A percentile compares a stretch with the other conserved stretches of the same genome.
phyloP scores from a whole-genome alignment of 1,284 basidiomycete species.

The Porogramme epimiltina region DNA sequence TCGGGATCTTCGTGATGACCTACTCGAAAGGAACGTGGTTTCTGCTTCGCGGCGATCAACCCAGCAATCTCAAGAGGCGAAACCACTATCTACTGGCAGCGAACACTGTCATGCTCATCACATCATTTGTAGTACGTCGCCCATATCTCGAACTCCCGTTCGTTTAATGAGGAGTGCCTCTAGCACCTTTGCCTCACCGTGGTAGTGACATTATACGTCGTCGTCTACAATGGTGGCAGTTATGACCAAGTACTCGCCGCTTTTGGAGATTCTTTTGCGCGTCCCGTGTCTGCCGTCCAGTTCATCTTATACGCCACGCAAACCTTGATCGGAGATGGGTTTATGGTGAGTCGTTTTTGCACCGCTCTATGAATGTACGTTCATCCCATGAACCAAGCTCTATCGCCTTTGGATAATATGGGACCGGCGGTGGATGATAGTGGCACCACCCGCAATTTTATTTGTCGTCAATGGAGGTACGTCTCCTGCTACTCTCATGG shows the following conservation, averaged over 20 bases:
- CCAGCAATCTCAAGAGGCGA: background rate
- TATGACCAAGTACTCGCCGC: background rate
- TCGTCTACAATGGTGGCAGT: background rate
- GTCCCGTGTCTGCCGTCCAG: background rate
- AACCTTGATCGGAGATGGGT: slow-evolving; percentile 7
- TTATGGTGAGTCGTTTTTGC: slow-evolving; percentile 1
- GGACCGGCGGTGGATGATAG: background rate
- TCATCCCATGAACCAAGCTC: background rate
- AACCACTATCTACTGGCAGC: slow-evolving; percentile 1
- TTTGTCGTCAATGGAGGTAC: background rate
- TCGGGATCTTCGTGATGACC: background rate
- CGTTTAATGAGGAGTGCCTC: background rate
- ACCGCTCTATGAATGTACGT: background rate
- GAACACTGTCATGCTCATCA: slow-evolving; percentile 5
- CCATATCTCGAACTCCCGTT: too few species aligned
- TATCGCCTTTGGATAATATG: background rate
- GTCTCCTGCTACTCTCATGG: background rate
- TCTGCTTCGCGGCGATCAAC: background rate
- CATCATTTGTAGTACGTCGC: background rate
- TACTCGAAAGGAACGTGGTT: slow-evolving; percentile 7
- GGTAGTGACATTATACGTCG: background rate
- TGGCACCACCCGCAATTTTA: background rate
- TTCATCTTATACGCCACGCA: slow-evolving; percentile 9
- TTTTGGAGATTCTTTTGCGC: background rate
- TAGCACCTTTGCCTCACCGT: slow-evolving; percentile 6